Percentiles rank a stretch among this genome's conserved stretches.
phyloP scores from a whole-genome alignment of 1,284 basidiomycete species.

The Golubevia pallescens region DNA sequence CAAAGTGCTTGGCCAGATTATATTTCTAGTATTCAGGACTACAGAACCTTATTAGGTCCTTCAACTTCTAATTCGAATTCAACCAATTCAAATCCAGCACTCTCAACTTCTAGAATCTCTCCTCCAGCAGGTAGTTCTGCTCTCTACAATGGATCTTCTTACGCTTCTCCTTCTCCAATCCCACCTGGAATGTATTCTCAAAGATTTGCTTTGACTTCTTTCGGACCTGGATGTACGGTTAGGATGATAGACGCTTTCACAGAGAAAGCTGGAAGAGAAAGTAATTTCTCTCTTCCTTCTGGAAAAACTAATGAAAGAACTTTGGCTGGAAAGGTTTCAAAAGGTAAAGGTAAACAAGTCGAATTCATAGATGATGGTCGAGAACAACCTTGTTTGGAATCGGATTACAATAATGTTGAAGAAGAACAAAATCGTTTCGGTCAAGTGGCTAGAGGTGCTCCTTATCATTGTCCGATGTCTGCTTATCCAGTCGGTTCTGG shows the following conservation, averaged over 20 bases:
- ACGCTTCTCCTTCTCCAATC: slow-evolving; percentile 6
- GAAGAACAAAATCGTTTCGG: slow-evolving; percentile 7
- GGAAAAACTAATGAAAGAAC: neutral
- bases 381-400: slow-evolving; percentile 11
- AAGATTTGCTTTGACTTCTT: slow-evolving; percentile 28
- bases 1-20: too few species aligned
- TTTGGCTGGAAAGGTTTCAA: neutral
- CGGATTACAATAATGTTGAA: slow-evolving; percentile 7
- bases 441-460: slow-evolving; percentile 32
- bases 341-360: neutral
- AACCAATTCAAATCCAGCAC: too few species aligned
- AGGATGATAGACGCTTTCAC: slow-evolving; percentile 39
- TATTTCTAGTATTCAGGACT: too few species aligned
- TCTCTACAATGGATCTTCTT: too few species aligned
- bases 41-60: too few species aligned
- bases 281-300: neutral
- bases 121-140: too few species aligned
- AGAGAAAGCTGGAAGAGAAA: slow-evolving; percentile 30
- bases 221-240: slow-evolving; percentile 41
- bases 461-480: slow-evolving; percentile 51
- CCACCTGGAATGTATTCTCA: slow-evolving; percentile 38
- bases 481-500: slow-evolving; percentile 74
- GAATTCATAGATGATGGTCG: slow-evolving; percentile 23
- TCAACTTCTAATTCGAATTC: too few species aligned
- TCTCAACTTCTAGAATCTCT: too few species aligned